Conservation (phyloP, 495 filamentous ascomycete species). For the Penicillium canescens region DNA sequence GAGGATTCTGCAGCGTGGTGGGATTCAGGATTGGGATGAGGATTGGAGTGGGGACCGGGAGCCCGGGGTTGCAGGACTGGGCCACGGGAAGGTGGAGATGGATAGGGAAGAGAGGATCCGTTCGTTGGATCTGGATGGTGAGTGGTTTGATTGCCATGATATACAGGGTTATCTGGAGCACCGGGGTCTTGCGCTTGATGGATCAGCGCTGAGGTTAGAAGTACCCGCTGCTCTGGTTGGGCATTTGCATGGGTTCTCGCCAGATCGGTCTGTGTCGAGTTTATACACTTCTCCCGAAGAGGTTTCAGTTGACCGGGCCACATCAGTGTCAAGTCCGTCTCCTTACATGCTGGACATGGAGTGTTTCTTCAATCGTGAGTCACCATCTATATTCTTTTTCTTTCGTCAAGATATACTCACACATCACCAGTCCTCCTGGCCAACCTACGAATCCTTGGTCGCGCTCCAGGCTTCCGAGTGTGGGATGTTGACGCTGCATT, state of each 20-base stretch:
- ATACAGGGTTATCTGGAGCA: slow-evolving; percentile 28
- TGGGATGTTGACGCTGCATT: slow-evolving; percentile 29
- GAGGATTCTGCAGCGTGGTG: slow-evolving; percentile 22
- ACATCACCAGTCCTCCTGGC: slow-evolving; percentile 16
- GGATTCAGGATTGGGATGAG: slow-evolving; percentile 30
- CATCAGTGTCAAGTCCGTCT: not conserved
- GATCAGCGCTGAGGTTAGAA: slow-evolving; percentile 19
- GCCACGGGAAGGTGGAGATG: not conserved
- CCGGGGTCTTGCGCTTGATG: slow-evolving; percentile 18
- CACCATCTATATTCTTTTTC: not conserved
- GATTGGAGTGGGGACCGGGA: slow-evolving; percentile 28
- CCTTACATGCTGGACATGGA: slow-evolving; percentile 26
- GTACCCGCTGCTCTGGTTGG: slow-evolving; percentile 17
- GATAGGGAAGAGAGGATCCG: slow-evolving; percentile 16
- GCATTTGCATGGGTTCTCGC: slow-evolving; percentile 16
- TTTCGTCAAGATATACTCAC: slow-evolving; percentile 1
- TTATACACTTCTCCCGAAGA: slow-evolving; percentile 10
- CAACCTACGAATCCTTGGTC: slow-evolving; percentile 26
- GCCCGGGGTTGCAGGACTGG: not conserved
- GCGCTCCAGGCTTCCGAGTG: slow-evolving; percentile 27
- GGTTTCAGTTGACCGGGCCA: slow-evolving; percentile 1
- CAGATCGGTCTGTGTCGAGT: slow-evolving; percentile 11
- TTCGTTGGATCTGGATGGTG: slow-evolving; percentile 23
- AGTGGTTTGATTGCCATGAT: slow-evolving; percentile 34
- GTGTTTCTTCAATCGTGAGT: slow-evolving; percentile 31